A percentile compares a stretch with the other conserved stretches of the same genome.
Evolutionary conservation across 805 yeast genomes (phyloP).

Genomic region (Metschnikowia hibisci): DNA sequence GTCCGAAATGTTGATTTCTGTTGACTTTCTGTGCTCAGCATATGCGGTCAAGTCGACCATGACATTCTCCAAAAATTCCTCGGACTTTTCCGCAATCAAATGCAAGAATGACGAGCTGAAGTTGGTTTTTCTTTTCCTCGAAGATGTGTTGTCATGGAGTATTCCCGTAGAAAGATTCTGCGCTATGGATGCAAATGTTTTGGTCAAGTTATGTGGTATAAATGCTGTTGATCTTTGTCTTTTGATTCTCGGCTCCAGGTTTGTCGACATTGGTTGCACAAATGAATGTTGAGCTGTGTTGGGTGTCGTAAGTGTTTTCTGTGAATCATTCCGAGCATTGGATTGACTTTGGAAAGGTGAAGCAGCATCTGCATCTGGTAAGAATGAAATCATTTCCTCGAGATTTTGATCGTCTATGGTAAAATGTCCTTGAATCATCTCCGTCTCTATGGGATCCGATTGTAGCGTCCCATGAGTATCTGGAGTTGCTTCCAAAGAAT

Average conservation of each 20-base stretch:
- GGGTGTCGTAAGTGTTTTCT: no score
- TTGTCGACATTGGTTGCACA: neutral
- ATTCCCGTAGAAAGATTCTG: conserved; percentile 8
- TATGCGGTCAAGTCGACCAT: conserved; percentile 34
- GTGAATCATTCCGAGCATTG: no score
- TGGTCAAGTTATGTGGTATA: conserved; percentile 5
- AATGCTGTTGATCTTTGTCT: neutral
- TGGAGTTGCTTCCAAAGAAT: neutral
- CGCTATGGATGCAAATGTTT: conserved; percentile 15
- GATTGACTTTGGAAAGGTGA: neutral
- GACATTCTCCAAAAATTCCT: conserved; percentile 28
- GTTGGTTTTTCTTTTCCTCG: conserved; percentile 5
- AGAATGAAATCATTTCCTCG: neutral
- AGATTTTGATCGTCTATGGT: conserved; percentile 15
- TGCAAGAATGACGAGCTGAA: conserved; percentile 15
- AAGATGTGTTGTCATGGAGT: neutral
- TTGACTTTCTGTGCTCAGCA: conserved; percentile 30
- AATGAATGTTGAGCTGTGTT: neutral
- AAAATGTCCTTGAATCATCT: conserved; percentile 16
- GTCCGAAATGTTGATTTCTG: conserved; percentile 31
- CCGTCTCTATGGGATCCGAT: conserved; percentile 8
- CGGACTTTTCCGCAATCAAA: conserved; percentile 27
- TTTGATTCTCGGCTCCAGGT: neutral
- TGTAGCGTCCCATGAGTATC: neutral
- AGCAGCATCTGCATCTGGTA: neutral